Evolutionary conservation across 164 flowering plant species (phyloP).

Genomic region (Magnolia sinica): DNA sequence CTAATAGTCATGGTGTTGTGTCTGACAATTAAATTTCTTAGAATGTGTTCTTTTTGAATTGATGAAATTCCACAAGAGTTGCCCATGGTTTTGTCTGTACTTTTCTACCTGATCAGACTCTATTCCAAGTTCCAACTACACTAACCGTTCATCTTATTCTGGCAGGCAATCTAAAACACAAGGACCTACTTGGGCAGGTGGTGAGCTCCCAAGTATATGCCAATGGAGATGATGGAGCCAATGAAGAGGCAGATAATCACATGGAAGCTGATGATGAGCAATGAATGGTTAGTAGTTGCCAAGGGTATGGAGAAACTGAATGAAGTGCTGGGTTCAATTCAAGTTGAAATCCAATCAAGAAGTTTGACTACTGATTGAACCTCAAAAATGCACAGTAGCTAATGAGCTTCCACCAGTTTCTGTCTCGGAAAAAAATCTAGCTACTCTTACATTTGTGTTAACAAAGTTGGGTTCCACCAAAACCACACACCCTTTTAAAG

Average conservation of each 20-base stretch:
- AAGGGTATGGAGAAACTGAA: constrained; percentile 23
- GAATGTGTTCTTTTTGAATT: background rate
- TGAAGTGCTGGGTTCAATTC: constrained; percentile 4
- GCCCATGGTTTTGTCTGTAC: background rate
- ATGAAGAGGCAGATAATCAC: constrained; percentile 11
- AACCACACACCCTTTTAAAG: background rate
- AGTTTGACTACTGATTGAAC: background rate
- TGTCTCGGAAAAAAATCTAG: background rate
- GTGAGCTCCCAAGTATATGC: constrained; percentile 78
- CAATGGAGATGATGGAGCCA: constrained; percentile 30
- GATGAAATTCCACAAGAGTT: background rate
- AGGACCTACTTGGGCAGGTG: constrained; percentile 70
- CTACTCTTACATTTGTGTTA: too few species aligned
- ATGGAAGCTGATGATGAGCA: constrained; percentile 26
- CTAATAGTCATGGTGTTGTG: background rate
- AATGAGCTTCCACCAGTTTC: background rate
- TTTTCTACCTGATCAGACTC: background rate
- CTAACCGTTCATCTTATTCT: constrained; percentile 1
- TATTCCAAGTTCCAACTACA: background rate
- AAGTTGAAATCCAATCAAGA: background rate
- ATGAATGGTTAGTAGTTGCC: constrained; percentile 23
- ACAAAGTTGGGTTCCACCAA: background rate
- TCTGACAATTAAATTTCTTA: background rate
- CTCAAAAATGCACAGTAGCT: background rate
- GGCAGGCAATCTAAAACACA: constrained; percentile 80